Evolutionary conservation across 345 rosid genomes (phyloP).

Genomic region (Linum tenue): DNA sequence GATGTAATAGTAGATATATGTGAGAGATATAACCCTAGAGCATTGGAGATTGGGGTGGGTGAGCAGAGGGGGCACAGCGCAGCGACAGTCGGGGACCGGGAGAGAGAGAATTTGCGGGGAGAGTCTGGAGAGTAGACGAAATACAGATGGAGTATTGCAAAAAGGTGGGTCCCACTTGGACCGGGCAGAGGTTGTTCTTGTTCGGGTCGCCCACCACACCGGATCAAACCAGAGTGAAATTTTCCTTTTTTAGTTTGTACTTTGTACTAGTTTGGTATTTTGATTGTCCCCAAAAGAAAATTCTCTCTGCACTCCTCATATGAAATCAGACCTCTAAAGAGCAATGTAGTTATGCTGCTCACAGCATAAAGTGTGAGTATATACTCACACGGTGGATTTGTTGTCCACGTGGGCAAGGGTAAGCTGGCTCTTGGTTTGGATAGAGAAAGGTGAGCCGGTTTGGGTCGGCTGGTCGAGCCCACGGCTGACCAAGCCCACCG

Average conservation of each 20-base stretch:
- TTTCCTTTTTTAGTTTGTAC: not conserved
- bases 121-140: constrained; percentile 10
- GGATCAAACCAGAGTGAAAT: not conserved
- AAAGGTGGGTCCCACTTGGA: constrained; percentile 6
- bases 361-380: too few relatives aligned
- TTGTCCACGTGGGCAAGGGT: too few relatives aligned
- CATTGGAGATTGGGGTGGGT: constrained; percentile 2
- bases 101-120: not conserved
- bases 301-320: not conserved
- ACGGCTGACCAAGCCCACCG: too few relatives aligned
- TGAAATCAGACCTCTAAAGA: too few relatives aligned
- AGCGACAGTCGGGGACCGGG: not conserved
- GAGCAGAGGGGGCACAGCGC: constrained; percentile 1
- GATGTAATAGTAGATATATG: not conserved
- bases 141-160: not conserved
- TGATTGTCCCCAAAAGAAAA: not conserved
- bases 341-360: too few relatives aligned
- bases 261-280: not conserved
- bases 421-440: too few relatives aligned
- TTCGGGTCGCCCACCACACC: not conserved
- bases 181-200: not conserved
- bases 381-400: too few relatives aligned
- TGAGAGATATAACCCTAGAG: not conserved
- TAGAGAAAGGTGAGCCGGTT: too few relatives aligned
- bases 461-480: too few relatives aligned